Evolutionary conservation across 306 rosid species (phyloP).

Genomic region (Castanopsis chinensis): DNA sequence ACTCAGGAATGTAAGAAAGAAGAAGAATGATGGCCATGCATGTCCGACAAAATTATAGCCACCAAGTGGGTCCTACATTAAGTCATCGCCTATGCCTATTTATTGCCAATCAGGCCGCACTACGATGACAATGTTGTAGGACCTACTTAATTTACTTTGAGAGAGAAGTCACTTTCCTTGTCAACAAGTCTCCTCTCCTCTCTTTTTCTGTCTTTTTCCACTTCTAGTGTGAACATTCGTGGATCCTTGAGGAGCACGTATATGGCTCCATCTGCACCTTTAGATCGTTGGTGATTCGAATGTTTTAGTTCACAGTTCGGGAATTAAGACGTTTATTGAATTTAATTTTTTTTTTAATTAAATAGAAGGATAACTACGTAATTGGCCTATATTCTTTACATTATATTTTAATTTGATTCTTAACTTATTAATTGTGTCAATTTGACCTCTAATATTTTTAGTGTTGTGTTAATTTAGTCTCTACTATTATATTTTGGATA

Average conservation of each 20-base stretch:
- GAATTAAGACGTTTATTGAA: no score
- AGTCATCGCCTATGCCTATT: background rate
- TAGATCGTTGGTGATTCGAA: background rate
- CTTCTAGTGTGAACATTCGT: conserved; percentile 24
- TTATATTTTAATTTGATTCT: no score
- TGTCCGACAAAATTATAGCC: conserved; percentile 35
- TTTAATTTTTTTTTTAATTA: no score
- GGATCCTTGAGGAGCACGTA: conserved; percentile 16
- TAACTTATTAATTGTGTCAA: no score
- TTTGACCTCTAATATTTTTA: no score
- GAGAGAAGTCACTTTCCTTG: background rate
- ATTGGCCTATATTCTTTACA: no score
- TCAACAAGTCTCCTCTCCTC: background rate
- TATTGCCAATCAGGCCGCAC: conserved; percentile 13
- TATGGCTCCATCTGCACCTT: background rate
- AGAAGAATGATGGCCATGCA: conserved; percentile 11
- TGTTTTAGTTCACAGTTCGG: background rate
- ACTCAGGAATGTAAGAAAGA: no score
- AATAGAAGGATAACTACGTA: no score
- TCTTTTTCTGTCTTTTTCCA: background rate
- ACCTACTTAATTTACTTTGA: background rate
- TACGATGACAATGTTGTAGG: conserved; percentile 16
- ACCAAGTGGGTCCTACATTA: conserved; percentile 20
- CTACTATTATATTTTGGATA: no score
- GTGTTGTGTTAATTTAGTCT: no score